Conservation (phyloP, 2,329 filamentous ascomycete species). For the Sporothrix mexicana region DNA sequence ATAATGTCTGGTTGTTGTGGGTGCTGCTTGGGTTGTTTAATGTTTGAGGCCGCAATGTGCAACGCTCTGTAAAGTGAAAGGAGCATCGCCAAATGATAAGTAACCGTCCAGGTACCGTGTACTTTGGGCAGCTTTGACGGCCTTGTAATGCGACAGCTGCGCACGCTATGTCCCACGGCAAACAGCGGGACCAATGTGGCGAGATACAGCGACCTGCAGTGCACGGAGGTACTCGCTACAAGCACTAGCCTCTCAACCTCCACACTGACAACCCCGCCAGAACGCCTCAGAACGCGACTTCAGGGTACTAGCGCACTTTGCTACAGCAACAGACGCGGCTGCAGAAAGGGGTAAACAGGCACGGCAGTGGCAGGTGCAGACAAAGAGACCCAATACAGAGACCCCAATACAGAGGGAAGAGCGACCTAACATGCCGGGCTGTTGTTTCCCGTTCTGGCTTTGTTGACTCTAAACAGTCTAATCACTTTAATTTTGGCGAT, state of each 20-base stretch:
- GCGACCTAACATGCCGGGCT: conserved; percentile 16
- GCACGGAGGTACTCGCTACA: conserved; percentile 11
- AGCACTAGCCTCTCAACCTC: not conserved
- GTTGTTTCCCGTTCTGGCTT: conserved; percentile 26
- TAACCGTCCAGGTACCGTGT: not conserved
- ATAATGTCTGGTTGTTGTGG: not conserved
- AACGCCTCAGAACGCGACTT: conserved; percentile 28
- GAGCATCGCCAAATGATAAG: not conserved
- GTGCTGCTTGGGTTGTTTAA: not conserved
- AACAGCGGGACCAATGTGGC: not conserved
- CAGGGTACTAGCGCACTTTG: conserved; percentile 30
- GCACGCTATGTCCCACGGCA: not conserved
- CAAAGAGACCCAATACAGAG: not conserved
- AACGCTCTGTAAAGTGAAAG: conserved; percentile 13
- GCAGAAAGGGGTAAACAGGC: not conserved
- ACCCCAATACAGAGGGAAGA: conserved; percentile 23
- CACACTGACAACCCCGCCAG: conserved; percentile 23
- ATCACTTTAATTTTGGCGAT: conserved; percentile 28
- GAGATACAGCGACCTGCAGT: not conserved
- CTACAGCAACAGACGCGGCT: conserved; percentile 35
- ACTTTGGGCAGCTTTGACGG: not conserved
- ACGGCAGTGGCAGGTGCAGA: not conserved
- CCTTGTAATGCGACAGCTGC: not conserved
- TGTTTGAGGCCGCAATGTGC: conserved; percentile 11
- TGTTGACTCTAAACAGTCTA: conserved; percentile 31